Conservation (phyloP, 2,329 filamentous ascomycete species). For the Talaromyces sp. region DNA sequence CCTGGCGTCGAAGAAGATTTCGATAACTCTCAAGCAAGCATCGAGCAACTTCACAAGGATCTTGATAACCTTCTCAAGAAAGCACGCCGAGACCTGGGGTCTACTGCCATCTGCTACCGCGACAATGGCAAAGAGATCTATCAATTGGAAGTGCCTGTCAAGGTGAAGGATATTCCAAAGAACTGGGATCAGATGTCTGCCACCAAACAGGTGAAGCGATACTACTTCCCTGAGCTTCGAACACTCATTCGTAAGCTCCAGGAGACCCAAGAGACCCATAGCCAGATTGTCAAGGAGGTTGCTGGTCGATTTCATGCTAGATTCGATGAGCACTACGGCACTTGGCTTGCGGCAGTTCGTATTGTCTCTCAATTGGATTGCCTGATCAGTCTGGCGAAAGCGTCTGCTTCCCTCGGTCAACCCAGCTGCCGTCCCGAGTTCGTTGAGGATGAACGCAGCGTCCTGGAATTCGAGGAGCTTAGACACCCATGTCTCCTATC, state of each 20-base stretch:
- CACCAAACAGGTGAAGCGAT: slow-evolving; percentile 85
- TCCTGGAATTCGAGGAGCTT: slow-evolving; percentile 89
- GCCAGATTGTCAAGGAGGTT: slow-evolving; percentile 86
- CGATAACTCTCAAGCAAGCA: slow-evolving; percentile 76
- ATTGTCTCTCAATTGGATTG: slow-evolving; percentile 93
- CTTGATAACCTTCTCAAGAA: slow-evolving; percentile 71
- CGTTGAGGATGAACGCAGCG: slow-evolving; percentile 78
- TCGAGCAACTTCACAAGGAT: slow-evolving; percentile 73
- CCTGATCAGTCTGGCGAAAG: slow-evolving; percentile 87
- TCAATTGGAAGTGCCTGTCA: slow-evolving; percentile 85
- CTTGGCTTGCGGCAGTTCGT: slow-evolving; percentile 87
- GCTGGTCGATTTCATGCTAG: slow-evolving; percentile 79
- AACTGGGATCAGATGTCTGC: slow-evolving; percentile 96
- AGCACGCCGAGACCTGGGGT: slow-evolving; percentile 73
- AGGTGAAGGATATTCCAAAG: slow-evolving; percentile 79
- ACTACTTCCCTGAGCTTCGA: slow-evolving; percentile 85
- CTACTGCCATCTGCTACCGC: slow-evolving; percentile 71
- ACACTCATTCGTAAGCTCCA: slow-evolving; percentile 83
- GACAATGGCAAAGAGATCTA: slow-evolving; percentile 97
- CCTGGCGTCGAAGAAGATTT: slow-evolving; percentile 89
- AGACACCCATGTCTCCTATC: slow-evolving; percentile 94
- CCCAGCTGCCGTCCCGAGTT: slow-evolving; percentile 90
- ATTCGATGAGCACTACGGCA: slow-evolving; percentile 83
- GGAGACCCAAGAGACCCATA: slow-evolving; percentile 91
- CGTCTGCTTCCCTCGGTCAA: slow-evolving; percentile 78